Percentiles rank a stretch among this genome's conserved stretches.
Conservation (phyloP, 2,329 filamentous ascomycete species). For the Colletotrichum plurivorum region DNA sequence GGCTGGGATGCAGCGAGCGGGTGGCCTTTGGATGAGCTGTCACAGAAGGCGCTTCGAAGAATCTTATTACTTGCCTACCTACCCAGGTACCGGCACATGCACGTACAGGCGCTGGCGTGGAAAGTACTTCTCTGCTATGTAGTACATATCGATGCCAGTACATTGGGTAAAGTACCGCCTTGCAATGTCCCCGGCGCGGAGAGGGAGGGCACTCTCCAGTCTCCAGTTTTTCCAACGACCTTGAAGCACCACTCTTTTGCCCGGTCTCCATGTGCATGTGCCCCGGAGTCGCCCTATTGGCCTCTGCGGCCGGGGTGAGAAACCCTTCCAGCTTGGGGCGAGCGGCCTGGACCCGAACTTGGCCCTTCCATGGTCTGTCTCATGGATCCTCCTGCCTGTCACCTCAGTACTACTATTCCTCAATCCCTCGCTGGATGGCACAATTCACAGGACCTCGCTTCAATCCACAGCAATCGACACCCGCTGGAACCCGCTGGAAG, state of each 20-base stretch:
- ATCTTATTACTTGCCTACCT: too few relatives aligned
- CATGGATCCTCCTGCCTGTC: background rate
- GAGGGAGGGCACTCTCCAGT: too few relatives aligned
- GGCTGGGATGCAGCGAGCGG: conserved; percentile 2
- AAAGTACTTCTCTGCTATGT: too few relatives aligned
- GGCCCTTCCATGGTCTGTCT: background rate
- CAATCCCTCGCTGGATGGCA: background rate
- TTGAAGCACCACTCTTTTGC: background rate
- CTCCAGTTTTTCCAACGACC: conserved; percentile 14
- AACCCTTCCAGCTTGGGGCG: conserved; percentile 19
- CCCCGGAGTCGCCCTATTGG: conserved; percentile 35
- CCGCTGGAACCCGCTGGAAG: conserved; percentile 28
- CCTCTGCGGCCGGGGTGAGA: conserved; percentile 9
- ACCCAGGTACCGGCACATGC: too few relatives aligned
- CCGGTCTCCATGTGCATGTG: conserved; percentile 11
- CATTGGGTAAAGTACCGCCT: background rate
- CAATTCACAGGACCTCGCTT: conserved; percentile 6
- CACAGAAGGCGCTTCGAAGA: background rate
- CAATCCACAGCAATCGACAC: conserved; percentile 19
- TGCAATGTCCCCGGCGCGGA: too few relatives aligned
- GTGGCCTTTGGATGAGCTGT: conserved; percentile 6
- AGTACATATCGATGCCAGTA: too few relatives aligned
- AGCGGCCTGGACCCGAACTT: conserved; percentile 18
- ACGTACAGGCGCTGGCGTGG: background rate
- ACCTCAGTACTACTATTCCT: background rate